phyloP scores from a whole-genome alignment of 164 flowering plant species.

The Litsea cubeba region DNA sequence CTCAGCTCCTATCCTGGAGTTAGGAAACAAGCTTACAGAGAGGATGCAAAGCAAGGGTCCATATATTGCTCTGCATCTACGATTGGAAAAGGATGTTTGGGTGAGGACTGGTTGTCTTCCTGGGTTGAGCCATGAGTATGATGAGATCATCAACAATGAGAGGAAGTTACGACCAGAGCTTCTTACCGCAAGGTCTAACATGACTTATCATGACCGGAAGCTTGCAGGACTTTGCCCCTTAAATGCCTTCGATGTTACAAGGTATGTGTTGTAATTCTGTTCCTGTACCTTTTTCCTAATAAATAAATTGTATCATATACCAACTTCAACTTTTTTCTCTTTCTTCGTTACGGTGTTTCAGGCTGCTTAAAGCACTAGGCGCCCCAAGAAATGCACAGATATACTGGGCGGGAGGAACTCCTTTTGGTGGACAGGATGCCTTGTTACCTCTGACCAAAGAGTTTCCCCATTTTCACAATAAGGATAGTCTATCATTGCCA shows the following conservation, averaged over 20 bases:
- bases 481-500: constrained; percentile 82
- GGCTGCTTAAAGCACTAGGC: constrained; percentile 92
- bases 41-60: constrained; percentile 90
- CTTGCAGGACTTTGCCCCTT: constrained; percentile 96
- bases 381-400: constrained; percentile 76
- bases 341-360: constrained; percentile 15
- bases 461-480: constrained; percentile 79
- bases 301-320: neutral
- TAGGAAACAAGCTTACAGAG: constrained; percentile 77
- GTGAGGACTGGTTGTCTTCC: constrained; percentile 97
- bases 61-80: constrained; percentile 84
- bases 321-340: neutral
- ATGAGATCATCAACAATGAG: constrained; percentile 64
- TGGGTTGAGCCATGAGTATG: constrained; percentile 68
- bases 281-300: neutral
- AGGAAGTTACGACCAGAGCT: constrained; percentile 74
- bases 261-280: constrained; percentile 31
- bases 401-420: constrained; percentile 92
- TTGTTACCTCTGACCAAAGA: constrained; percentile 60
- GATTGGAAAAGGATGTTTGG: constrained; percentile 99
- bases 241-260: constrained; percentile 77
- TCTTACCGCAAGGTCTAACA: constrained; percentile 79
- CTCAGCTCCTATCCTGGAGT: constrained; percentile 60
- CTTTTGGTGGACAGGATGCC: constrained; percentile 86
- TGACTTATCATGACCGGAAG: constrained; percentile 85